Base-by-base conservation (phyloP, 495 filamentous ascomycete genomes). In the Talaromyces wortmannii region DNA sequence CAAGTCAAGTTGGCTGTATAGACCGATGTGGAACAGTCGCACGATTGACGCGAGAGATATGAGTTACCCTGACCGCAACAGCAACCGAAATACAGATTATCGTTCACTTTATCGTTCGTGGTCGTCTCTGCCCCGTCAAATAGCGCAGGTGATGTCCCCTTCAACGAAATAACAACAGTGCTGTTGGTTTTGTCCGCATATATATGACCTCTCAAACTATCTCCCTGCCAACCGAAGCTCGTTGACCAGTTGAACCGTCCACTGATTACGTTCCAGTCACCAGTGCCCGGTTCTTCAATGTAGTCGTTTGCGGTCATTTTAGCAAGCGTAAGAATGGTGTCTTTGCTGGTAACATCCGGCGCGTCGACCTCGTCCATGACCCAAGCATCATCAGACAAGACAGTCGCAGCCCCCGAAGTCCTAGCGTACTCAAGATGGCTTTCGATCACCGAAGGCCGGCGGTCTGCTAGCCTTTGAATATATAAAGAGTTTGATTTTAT, bases 1-100 rank as follows among this genome's bases (percentile, higher is more conserved):
- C 94, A 98, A 4, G 91, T 95, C 51, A 89, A 80, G 63, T 97
- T 96, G 71, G 91, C 97, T 8, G 84, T 87, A 59, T 89, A 97
- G 2, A 90, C 87, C 5, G 81, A 78, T 12, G 82, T 87, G 60
- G 88, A 87, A 67, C 94, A 98, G 63, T 96, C 87, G 66, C 94
- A 98, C 45, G 95, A 90, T 63, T 94, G 86, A 52, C 84, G 83
- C 87, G 90, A 96, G 18, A 90, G 81, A 71, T 83, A 87, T 13
- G 89, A 88, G 0, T 90, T 89, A 55, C 95, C 90, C 72, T 97
- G 89, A 10, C 83, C 94, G 72, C 94, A 98, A 66, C 94, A 98
- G 72, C 94, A 98, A 64, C 92, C 91, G 74, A 96, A 96, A 66
- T 92, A 95, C 7, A 98, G 80, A 64, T 98, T 98, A 67, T 98